A percentile compares a stretch with the other conserved stretches of the same genome.
phyloP scores from a whole-genome alignment of 2,329 filamentous ascomycete genomes.

The Malbranchea cinnamomea region DNA sequence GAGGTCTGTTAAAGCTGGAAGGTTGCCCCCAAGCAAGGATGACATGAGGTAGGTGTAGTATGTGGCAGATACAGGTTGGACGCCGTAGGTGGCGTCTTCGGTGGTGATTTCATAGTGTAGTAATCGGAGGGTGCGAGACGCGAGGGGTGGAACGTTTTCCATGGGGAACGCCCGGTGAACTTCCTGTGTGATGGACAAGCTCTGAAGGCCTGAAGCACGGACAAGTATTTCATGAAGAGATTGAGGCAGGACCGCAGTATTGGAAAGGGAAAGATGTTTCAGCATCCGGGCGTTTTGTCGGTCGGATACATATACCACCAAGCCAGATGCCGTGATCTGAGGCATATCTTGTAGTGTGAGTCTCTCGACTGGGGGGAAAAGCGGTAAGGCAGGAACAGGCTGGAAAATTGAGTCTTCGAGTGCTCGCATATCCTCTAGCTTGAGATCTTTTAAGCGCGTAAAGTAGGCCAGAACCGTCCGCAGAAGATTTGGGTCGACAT shows the following conservation, averaged over 20 bases:
- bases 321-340: conserved; percentile 54
- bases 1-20: conserved; percentile 59
- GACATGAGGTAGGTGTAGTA: conserved; percentile 78
- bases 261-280: conserved; percentile 52
- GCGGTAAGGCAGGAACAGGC: conserved; percentile 48
- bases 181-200: conserved; percentile 40
- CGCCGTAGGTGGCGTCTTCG: conserved; percentile 39
- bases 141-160: conserved; percentile 44
- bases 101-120: conserved; percentile 70
- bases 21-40: conserved; percentile 61
- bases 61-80: conserved; percentile 36
- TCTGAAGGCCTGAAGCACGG: conserved; percentile 25
- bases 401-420: conserved; percentile 67
- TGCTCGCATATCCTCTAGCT: conserved; percentile 52
- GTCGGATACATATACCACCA: conserved; percentile 51
- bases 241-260: conserved; percentile 47
- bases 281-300: conserved; percentile 46
- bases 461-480: conserved; percentile 57
- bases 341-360: conserved; percentile 59
- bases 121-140: conserved; percentile 52
- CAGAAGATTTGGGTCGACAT: conserved; percentile 32
- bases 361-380: conserved; percentile 60
- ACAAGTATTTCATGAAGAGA: conserved; percentile 29
- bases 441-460: conserved; percentile 54
- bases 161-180: conserved; percentile 43